phyloP scores from a whole-genome alignment of 345 rosid genomes.

The Salix caprea region DNA sequence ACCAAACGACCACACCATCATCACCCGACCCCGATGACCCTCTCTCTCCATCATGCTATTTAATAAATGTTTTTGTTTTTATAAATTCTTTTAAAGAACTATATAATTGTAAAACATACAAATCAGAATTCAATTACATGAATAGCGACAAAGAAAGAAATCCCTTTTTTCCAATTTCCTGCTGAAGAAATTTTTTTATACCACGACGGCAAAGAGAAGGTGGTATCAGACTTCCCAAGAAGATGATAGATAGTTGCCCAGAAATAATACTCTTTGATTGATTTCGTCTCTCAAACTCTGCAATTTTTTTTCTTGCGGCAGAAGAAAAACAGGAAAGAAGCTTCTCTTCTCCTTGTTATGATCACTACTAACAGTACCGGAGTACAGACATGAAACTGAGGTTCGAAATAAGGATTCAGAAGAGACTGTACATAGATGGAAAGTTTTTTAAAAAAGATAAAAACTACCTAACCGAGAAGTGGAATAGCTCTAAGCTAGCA shows the following conservation, averaged over 20 bases:
- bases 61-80: background rate
- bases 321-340: constrained; percentile 7
- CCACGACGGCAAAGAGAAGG: background rate
- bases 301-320: background rate
- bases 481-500: background rate
- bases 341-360: background rate
- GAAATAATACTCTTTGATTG: too few species aligned
- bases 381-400: background rate
- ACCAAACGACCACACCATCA: background rate
- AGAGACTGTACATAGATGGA: constrained; percentile 19
- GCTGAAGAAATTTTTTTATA: constrained; percentile 1
- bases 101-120: background rate
- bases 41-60: background rate
- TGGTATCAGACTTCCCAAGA: constrained; percentile 10
- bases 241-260: constrained; percentile 1
- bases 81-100: background rate
- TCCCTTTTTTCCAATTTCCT: background rate
- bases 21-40: background rate
- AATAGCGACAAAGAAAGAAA: constrained; percentile 2
- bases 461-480: background rate
- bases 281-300: background rate
- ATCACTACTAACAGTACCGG: background rate
- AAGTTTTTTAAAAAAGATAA: background rate
- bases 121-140: background rate
- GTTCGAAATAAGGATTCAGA: background rate